phyloP scores from a whole-genome alignment of 805 yeast species.

The Candida incommunis region DNA sequence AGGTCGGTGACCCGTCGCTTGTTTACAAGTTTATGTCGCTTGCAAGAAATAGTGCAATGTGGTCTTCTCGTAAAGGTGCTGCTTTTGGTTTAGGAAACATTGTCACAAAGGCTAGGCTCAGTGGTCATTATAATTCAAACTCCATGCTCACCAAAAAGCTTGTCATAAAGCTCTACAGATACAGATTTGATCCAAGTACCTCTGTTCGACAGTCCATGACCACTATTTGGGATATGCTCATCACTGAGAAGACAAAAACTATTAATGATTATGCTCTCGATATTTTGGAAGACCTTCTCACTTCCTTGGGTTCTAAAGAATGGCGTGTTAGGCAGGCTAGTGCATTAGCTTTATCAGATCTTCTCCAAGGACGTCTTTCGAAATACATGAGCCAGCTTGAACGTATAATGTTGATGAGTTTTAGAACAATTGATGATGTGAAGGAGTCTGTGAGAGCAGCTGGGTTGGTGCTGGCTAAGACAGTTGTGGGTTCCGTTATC shows the following conservation, averaged over 20 bases:
- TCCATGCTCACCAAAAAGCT: slow-evolving; percentile 40
- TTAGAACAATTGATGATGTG: slow-evolving; percentile 84
- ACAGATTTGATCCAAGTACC: slow-evolving; percentile 69
- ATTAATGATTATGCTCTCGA: slow-evolving; percentile 38
- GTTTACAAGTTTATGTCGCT: slow-evolving; percentile 90
- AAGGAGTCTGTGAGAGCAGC: slow-evolving; percentile 84
- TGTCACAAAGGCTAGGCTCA: slow-evolving; percentile 62
- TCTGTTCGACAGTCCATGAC: slow-evolving; percentile 72
- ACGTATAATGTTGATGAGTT: slow-evolving; percentile 75
- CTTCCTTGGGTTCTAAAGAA: slow-evolving; percentile 64
- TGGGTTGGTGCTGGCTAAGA: slow-evolving; percentile 54
- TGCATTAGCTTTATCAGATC: slow-evolving; percentile 52
- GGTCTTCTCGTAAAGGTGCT: slow-evolving; percentile 89
- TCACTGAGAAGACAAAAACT: slow-evolving; percentile 42
- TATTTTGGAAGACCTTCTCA: slow-evolving; percentile 51
- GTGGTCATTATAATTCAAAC: slow-evolving; percentile 42
- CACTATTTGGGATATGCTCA: slow-evolving; percentile 70
- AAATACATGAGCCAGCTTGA: slow-evolving; percentile 27
- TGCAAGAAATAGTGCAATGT: slow-evolving; percentile 72
- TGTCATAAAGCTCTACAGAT: slow-evolving; percentile 72
- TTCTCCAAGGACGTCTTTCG: slow-evolving; percentile 48
- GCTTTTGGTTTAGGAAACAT: slow-evolving; percentile 88
- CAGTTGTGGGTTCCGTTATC: slow-evolving; percentile 12
- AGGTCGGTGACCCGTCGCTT: slow-evolving; percentile 88
- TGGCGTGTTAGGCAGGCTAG: slow-evolving; percentile 93